Percentiles rank a stretch among this genome's conserved stretches.
Evolutionary conservation across 208 protist species (phyloP).

Genomic region (Trypanosoma theileri): DNA sequence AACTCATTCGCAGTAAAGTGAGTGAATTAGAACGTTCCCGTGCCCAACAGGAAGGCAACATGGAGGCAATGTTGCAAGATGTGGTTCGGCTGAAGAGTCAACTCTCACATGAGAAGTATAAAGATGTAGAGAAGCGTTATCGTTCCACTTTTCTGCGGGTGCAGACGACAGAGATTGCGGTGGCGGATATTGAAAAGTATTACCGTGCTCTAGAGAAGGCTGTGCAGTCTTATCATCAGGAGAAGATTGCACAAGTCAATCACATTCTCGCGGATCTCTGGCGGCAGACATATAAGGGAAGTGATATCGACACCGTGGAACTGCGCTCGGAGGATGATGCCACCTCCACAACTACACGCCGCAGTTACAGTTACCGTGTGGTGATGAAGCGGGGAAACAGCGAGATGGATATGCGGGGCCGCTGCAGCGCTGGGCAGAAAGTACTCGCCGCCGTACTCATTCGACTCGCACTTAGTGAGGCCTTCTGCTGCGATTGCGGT

Average conservation of each 20-base stretch:
- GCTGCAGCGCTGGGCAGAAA: conserved; percentile 98
- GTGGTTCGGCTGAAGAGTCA: conserved; percentile 54
- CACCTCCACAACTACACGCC: conserved; percentile 53
- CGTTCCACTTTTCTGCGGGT: conserved; percentile 88
- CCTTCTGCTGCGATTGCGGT: conserved; percentile 99
- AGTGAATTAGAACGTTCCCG: conserved; percentile 57
- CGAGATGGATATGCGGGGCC: conserved; percentile 98
- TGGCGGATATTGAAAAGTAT: conserved; percentile 91
- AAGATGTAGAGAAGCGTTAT: conserved; percentile 86
- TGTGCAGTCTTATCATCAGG: conserved; percentile 96
- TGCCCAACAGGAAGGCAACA: conserved; percentile 75
- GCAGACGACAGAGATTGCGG: conserved; percentile 83
- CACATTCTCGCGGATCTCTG: conserved; percentile 97
- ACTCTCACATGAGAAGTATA: conserved; percentile 74
- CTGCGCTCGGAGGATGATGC: conserved; percentile 93
- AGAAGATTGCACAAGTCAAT: conserved; percentile 99
- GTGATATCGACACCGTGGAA: conserved; percentile 98
- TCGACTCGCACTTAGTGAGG: conserved; percentile 98
- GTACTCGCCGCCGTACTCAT: conserved; percentile 99
- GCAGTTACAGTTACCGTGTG: conserved; percentile 93
- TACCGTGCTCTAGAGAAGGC: conserved; percentile 92
- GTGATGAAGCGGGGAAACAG: conserved; percentile 95
- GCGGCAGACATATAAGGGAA: conserved; percentile 96
- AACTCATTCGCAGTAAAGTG: conserved; percentile 69
- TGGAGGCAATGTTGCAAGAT: conserved; percentile 80